Percentiles rank a stretch among this genome's conserved stretches.
These are phyloP conservation scores for Aspergillus hancockii DNA, from an alignment of 495 filamentous ascomycete genomes.

Conservation along the genomic window DNA sequence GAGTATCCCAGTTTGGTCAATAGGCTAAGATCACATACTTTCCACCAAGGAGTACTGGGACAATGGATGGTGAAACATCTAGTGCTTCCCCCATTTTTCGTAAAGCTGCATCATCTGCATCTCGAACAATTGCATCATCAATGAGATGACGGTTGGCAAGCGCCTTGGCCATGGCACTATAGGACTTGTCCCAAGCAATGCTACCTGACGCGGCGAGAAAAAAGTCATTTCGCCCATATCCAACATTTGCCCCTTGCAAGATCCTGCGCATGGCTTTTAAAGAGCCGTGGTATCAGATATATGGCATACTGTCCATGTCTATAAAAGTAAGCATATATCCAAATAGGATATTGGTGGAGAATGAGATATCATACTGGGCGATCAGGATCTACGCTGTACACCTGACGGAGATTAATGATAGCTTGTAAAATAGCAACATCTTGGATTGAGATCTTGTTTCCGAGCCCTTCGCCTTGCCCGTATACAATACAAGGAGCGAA, in stretches of 20 bases:
- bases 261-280: slow-evolving; percentile 47
- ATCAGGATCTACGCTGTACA: too few species aligned
- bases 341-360: too few species aligned
- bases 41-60: slow-evolving; percentile 40
- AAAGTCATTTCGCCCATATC: slow-evolving; percentile 45
- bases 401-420: slow-evolving; percentile 34
- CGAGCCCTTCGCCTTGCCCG: slow-evolving; percentile 47
- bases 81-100: slow-evolving; percentile 40
- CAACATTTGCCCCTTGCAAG: slow-evolving; percentile 34
- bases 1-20: too few species aligned
- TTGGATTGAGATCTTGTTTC: slow-evolving; percentile 51
- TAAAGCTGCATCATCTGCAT: slow-evolving; percentile 33
- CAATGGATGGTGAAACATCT: slow-evolving; percentile 30
- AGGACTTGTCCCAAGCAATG: slow-evolving; percentile 50
- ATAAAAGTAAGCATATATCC: slow-evolving; percentile 19
- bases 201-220: slow-evolving; percentile 50
- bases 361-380: too few species aligned
- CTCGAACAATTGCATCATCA: slow-evolving; percentile 28
- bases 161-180: slow-evolving; percentile 37
- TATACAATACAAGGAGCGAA: slow-evolving; percentile 51
- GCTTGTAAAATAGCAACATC: slow-evolving; percentile 47
- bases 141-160: slow-evolving; percentile 40
- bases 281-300: slow-evolving; percentile 43
- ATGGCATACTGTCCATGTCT: slow-evolving; percentile 53
- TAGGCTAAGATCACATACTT: slow-evolving; percentile 27